A percentile compares a stretch with the other conserved stretches of the same genome.
Evolutionary conservation across 164 flowering plant genomes (phyloP).

Genomic region (Vitis amurensis): DNA sequence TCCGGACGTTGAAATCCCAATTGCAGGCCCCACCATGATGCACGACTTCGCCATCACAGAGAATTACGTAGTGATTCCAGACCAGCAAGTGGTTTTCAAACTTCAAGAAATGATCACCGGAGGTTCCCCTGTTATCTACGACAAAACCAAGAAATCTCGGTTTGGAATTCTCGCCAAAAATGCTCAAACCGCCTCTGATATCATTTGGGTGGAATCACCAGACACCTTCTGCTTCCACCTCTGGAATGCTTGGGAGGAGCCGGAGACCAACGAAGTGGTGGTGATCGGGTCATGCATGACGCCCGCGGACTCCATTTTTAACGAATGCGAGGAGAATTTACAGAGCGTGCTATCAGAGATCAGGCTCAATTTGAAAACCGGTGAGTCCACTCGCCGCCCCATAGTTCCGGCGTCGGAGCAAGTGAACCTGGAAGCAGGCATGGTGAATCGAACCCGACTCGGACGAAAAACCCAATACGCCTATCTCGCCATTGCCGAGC

Average conservation of each 20-base stretch:
- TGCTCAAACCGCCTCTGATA: constrained; percentile 13
- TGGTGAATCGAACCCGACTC: constrained; percentile 35
- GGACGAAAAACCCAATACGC: constrained; percentile 36
- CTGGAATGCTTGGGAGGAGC: constrained; percentile 46
- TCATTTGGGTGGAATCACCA: constrained; percentile 33
- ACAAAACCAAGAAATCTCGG: constrained; percentile 29
- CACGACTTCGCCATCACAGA: constrained; percentile 44
- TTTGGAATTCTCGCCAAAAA: constrained; percentile 31
- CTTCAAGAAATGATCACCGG: constrained; percentile 35
- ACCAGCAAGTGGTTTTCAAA: constrained; percentile 44
- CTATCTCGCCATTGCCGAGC: constrained; percentile 41
- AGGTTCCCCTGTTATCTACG: constrained; percentile 38
- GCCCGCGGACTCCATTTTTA: constrained; percentile 40
- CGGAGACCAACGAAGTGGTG: constrained; percentile 32
- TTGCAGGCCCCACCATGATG: constrained; percentile 33
- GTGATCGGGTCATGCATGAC: constrained; percentile 46
- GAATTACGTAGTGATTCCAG: constrained; percentile 40
- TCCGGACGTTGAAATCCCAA: constrained; percentile 34
- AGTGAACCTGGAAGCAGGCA: constrained; percentile 38
- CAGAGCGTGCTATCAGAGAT: constrained; percentile 35
- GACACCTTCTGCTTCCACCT: constrained; percentile 41
- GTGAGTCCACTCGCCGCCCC: constrained; percentile 32
- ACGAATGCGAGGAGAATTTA: constrained; percentile 33
- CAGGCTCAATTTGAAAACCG: constrained; percentile 31
- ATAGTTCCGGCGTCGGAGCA: constrained; percentile 21